phyloP scores from a whole-genome alignment of 768 basidiomycete species.

The Tubosaeta sp. region DNA sequence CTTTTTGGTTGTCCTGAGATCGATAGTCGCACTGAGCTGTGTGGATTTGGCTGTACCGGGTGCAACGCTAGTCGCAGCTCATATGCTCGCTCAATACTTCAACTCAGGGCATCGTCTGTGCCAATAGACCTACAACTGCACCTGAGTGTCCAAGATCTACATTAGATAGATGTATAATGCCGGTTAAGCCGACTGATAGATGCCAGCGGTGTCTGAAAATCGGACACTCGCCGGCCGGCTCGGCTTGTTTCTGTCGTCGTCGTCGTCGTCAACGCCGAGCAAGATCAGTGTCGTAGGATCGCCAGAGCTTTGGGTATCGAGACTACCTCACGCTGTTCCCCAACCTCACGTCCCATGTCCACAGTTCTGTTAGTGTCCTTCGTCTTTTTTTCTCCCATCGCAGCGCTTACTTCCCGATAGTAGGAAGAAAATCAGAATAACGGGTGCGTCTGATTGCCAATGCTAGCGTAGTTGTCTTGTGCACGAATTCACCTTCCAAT shows the following conservation, averaged over 20 bases:
- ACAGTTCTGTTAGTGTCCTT: slow-evolving; percentile 24
- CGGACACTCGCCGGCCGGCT: slow-evolving; percentile 7
- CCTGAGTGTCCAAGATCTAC: too few species aligned
- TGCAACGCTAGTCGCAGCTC: too few species aligned
- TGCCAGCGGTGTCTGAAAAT: slow-evolving; percentile 31
- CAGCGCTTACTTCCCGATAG: slow-evolving; percentile 24
- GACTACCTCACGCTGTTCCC: not conserved
- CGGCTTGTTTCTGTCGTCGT: slow-evolving; percentile 1
- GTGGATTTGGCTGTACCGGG: not conserved
- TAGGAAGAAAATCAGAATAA: slow-evolving; percentile 75
- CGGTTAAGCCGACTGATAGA: slow-evolving; percentile 4
- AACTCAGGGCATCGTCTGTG: too few species aligned
- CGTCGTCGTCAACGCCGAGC: slow-evolving; percentile 15
- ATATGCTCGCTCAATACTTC: too few species aligned
- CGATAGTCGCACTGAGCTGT: not conserved
- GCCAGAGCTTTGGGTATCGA: not conserved
- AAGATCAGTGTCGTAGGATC: slow-evolving; percentile 1
- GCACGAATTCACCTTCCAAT: slow-evolving; percentile 7
- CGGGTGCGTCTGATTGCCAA: slow-evolving; percentile 43
- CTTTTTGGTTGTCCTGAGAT: not conserved
- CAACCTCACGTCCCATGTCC: slow-evolving; percentile 22
- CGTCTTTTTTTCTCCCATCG: not conserved
- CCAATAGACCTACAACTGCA: too few species aligned
- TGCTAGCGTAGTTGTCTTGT: not conserved
- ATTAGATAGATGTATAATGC: too few species aligned